Evolutionary conservation across 2,329 filamentous ascomycete genomes (phyloP).

Genomic region (Apiospora rasikravindrae): DNA sequence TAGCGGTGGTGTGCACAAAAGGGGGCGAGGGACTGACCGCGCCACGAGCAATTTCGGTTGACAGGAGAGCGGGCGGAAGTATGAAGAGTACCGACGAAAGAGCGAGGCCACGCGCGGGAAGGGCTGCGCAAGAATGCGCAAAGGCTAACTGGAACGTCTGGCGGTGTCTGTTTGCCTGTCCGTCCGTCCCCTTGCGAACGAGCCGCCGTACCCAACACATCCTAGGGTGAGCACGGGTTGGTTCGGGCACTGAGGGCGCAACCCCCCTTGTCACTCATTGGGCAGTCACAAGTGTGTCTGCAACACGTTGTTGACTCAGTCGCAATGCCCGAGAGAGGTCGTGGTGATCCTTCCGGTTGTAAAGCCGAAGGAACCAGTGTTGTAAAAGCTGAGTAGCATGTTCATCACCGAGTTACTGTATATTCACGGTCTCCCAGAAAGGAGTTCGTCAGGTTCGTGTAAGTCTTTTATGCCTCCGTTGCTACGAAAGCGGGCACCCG

Average conservation of each 20-base stretch:
- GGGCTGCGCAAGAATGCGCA: constrained; percentile 8
- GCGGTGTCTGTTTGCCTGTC: constrained; percentile 6
- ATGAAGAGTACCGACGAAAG: too few relatives aligned
- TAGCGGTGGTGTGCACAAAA: neutral
- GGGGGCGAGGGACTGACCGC: neutral
- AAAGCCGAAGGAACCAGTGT: neutral
- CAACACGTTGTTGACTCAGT: neutral
- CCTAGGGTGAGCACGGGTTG: neutral
- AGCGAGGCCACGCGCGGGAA: too few relatives aligned
- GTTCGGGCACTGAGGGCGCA: constrained; percentile 11
- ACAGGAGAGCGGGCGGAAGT: neutral
- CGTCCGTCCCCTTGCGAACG: neutral
- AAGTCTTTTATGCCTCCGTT: neutral
- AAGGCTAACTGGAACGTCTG: neutral
- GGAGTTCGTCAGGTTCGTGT: neutral
- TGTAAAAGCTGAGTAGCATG: neutral
- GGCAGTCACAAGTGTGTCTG: neutral
- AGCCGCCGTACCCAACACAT: neutral
- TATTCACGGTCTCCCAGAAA: neutral
- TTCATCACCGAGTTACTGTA: neutral
- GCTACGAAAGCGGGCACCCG: neutral
- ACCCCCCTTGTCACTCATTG: constrained; percentile 9
- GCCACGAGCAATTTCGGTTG: neutral
- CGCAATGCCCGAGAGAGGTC: neutral
- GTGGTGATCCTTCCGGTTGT: neutral